Conservation (phyloP, 192 early-diverging fungal genomes). For the Glomus cerebriforme region DNA sequence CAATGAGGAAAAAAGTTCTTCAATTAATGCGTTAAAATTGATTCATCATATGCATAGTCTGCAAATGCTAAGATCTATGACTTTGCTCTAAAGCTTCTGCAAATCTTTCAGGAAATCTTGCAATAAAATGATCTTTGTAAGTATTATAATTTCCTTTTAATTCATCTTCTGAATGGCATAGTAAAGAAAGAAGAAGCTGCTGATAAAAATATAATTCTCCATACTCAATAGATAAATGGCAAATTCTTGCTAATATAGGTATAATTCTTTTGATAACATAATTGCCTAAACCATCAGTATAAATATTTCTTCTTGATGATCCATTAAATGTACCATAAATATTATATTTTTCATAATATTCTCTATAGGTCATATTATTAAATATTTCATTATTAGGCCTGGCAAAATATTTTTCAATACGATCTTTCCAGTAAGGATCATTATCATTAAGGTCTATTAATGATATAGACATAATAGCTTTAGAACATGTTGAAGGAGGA, state of each 20-base stretch:
- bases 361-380: slow-evolving; percentile 7
- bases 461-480: neutral
- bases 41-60: neutral
- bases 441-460: neutral
- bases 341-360: slow-evolving; percentile 14
- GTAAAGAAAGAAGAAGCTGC: neutral
- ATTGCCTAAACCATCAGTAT: neutral
- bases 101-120: neutral
- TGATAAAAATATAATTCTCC: slow-evolving; percentile 13
- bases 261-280: neutral
- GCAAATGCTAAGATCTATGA: too few relatives aligned
- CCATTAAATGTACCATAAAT: neutral
- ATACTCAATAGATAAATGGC: neutral
- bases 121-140: neutral
- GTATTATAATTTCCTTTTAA: neutral
- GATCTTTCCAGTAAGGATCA: neutral
- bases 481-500: neutral
- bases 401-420: slow-evolving; percentile 16
- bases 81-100: neutral
- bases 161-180: neutral
- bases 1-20: neutral
- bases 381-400: neutral
- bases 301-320: neutral
- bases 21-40: slow-evolving; percentile 1
- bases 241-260: neutral